Evolutionary conservation across 345 rosid genomes (phyloP), one percentile per base, ranked within the genome.

Genomic region (Lagerstroemia speciosa): DNA sequence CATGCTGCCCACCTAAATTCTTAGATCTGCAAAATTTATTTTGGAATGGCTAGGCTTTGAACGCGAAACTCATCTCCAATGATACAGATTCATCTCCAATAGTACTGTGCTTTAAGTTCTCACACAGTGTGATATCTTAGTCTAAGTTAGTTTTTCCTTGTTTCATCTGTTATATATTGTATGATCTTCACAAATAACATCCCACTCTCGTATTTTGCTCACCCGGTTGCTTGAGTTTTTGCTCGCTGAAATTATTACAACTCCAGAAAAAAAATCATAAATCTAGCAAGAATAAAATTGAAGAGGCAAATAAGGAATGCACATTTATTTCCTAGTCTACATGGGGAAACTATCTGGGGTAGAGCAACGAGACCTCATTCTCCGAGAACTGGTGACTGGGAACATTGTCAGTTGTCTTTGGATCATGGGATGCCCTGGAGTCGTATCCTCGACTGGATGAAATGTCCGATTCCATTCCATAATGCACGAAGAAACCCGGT

Each of bases 401-500:
- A 30, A 26, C 57, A 22, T 11, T 38, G 1, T 33, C 3, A 7
- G 57, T 55, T 15, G 1, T 37, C 22, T 12, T 68, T 14, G 12
- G 24, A 55, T 55, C 61, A 55, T n/a, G 26, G 31, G 6, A 3
- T 4, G 27, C 72, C 29, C 24, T 40, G 7, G 40, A 60, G 34
- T 17, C 29, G 24, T 61, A 19, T 11, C 43, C 66, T 29, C 3
- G 36, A 8, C 31, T 26, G 15, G 72, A 60, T 38, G 65, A 58
- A 40, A 27, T 60, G 26, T 60, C 38, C 5, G 34, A 53, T 36
- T 36, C 15, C 29, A 15, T 14, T 43, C 52, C 26, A 2, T 4
- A 68, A 31, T 78, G 75, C 71, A 63, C 15, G 60, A 60, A 68
- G 64, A 81, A 83, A 1, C 84, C 84, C 0, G 91, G 89, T 41